phyloP scores from a whole-genome alignment of 345 rosid species.

The Cardiospermum halicacabum region DNA sequence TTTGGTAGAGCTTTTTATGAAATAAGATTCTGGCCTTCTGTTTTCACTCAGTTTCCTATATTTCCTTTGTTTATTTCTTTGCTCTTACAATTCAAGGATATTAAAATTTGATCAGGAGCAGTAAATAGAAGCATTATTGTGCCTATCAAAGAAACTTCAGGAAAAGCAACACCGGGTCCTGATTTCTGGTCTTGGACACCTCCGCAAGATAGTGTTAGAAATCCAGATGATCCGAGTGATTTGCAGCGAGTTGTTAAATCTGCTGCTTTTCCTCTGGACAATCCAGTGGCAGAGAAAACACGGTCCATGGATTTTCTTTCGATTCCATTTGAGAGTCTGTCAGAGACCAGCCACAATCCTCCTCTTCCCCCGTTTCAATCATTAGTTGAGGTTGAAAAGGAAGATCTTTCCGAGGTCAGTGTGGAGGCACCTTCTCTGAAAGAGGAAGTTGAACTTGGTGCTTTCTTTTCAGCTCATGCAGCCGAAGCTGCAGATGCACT shows the following conservation, averaged over 20 bases:
- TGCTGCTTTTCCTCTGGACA: constrained; percentile 27
- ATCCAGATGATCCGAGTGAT: constrained; percentile 12
- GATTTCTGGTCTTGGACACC: constrained; percentile 98
- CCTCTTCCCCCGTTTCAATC: constrained; percentile 74
- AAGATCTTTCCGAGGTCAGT: constrained; percentile 25
- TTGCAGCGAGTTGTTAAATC: constrained; percentile 28
- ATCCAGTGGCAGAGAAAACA: constrained; percentile 55
- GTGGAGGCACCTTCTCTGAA: constrained; percentile 22
- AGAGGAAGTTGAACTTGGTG: constrained; percentile 45
- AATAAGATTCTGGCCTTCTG: too few species aligned
- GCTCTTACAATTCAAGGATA: neutral
- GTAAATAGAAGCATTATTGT: constrained; percentile 33
- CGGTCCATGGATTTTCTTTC: constrained; percentile 45
- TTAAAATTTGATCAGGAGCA: constrained; percentile 28
- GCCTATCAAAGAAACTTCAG: constrained; percentile 40
- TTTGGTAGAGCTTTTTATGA: neutral
- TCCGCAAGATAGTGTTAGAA: constrained; percentile 33
- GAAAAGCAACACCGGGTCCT: constrained; percentile 67
- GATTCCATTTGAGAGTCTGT: constrained; percentile 67
- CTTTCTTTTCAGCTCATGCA: constrained; percentile 52
- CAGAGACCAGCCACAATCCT: constrained; percentile 27
- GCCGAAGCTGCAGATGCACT: constrained; percentile 80
- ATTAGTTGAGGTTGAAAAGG: constrained; percentile 42
- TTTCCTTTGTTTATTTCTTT: neutral
- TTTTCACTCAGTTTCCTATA: too few species aligned